phyloP scores from a whole-genome alignment of 164 flowering plant genomes.

The Buxus sempervirens region DNA sequence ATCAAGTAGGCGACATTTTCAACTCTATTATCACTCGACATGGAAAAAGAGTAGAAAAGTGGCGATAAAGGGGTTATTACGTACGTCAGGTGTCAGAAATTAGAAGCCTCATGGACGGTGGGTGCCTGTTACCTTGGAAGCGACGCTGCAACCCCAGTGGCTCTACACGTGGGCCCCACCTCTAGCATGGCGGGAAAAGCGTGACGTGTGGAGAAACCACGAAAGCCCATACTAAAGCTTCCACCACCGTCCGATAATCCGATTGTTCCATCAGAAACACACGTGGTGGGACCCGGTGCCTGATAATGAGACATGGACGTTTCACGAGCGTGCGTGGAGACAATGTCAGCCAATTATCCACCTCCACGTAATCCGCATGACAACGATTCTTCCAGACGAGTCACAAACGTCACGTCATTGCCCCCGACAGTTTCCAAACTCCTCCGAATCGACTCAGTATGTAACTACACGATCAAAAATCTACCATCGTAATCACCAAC shows the following conservation, averaged over 20 bases:
- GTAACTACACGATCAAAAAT: no score
- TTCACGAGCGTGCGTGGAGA: conserved; percentile 10
- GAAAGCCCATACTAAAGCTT: neutral
- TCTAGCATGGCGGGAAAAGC: conserved; percentile 22
- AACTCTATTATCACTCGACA: no score
- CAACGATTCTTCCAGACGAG: no score
- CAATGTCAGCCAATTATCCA: neutral
- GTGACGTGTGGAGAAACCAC: conserved; percentile 25
- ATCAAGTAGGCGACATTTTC: no score
- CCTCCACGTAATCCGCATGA: neutral
- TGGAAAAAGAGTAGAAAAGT: no score
- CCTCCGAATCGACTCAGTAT: no score
- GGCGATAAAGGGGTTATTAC: neutral
- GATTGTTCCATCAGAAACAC: neutral
- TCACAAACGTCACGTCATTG: no score
- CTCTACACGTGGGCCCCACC: conserved; percentile 6
- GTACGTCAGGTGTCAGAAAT: conserved; percentile 6
- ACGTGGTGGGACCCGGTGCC: conserved; percentile 15
- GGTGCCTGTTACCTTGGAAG: conserved; percentile 11
- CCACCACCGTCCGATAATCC: conserved; percentile 16
- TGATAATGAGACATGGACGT: conserved; percentile 18
- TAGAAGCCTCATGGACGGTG: neutral
- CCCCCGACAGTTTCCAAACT: no score
- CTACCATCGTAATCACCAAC: no score
- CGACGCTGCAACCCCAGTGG: neutral